phyloP scores from a whole-genome alignment of 116 monocot species.

The Phalaenopsis hybrid region DNA sequence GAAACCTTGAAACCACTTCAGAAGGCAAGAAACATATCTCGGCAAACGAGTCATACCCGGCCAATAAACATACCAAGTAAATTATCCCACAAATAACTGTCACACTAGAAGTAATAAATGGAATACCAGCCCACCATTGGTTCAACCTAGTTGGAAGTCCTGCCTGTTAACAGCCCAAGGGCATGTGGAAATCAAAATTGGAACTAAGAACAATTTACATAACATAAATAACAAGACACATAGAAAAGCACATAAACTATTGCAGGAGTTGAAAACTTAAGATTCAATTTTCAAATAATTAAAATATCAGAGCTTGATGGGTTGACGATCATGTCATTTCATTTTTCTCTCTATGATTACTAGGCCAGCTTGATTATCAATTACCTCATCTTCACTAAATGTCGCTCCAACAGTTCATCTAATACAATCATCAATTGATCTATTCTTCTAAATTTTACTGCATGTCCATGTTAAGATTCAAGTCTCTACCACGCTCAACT shows the following conservation, averaged over 20 bases:
- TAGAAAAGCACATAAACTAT: background rate
- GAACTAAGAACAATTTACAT: background rate
- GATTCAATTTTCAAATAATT: background rate
- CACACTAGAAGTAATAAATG: conserved; percentile 83
- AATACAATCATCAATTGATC: background rate
- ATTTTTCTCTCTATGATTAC: background rate
- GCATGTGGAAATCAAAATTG: background rate
- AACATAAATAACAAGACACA: background rate
- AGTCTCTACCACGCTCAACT: background rate
- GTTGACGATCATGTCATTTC: background rate
- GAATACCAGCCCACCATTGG: conserved; percentile 84
- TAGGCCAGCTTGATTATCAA: background rate
- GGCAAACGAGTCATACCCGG: conserved; percentile 78
- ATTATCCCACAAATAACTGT: conserved; percentile 58
- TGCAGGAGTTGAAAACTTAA: background rate
- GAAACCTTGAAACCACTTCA: conserved; percentile 56
- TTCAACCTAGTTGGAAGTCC: conserved; percentile 67
- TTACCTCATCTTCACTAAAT: background rate
- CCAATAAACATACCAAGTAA: conserved; percentile 73
- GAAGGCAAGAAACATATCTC: conserved; percentile 87
- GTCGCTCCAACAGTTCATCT: background rate
- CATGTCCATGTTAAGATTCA: background rate
- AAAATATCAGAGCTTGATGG: background rate
- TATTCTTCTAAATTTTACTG: background rate
- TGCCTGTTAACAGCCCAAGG: conserved; percentile 37